These are phyloP conservation scores for Ogataea populi-albae DNA, from an alignment of 805 yeast genomes.

Conservation along the genomic window DNA sequence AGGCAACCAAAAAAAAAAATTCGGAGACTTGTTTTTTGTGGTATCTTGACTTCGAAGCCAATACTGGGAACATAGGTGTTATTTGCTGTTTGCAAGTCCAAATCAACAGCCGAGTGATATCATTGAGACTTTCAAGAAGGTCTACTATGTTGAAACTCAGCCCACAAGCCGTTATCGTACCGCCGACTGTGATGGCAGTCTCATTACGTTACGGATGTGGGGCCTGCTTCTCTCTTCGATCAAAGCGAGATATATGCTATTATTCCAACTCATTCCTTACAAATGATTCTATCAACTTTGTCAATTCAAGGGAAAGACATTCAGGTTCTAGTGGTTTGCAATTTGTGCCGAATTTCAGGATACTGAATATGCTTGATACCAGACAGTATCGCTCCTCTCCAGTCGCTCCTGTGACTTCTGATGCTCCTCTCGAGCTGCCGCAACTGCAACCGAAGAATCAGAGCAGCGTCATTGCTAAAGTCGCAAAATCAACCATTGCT, in stretches of 20 bases:
- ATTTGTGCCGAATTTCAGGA: slow-evolving; percentile 28
- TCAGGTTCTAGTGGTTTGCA: slow-evolving; percentile 13
- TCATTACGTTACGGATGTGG: neutral
- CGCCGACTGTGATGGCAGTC: slow-evolving; percentile 3
- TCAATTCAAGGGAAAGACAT: neutral
- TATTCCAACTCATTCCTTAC: slow-evolving; percentile 1
- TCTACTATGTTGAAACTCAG: slow-evolving; percentile 9
- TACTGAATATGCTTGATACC: slow-evolving; percentile 9
- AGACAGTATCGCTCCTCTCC: slow-evolving; percentile 6
- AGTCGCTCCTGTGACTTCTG: neutral
- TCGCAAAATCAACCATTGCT: slow-evolving; percentile 42
- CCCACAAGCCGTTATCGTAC: slow-evolving; percentile 3
- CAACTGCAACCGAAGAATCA: too few species aligned
- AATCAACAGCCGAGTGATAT: too few species aligned
- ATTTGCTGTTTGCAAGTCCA: too few species aligned
- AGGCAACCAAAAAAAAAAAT: too few species aligned
- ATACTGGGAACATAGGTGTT: too few species aligned
- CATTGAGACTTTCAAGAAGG: too few species aligned
- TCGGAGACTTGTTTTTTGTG: too few species aligned
- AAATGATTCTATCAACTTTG: neutral
- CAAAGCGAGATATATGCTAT: slow-evolving; percentile 9
- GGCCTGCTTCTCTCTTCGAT: slow-evolving; percentile 21
- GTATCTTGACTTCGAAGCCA: too few species aligned
- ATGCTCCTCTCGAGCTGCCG: too few species aligned
- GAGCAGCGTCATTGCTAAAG: slow-evolving; percentile 32